Evolutionary conservation across 768 basidiomycete species (phyloP).

Genomic region (Boletus sensibilis): DNA sequence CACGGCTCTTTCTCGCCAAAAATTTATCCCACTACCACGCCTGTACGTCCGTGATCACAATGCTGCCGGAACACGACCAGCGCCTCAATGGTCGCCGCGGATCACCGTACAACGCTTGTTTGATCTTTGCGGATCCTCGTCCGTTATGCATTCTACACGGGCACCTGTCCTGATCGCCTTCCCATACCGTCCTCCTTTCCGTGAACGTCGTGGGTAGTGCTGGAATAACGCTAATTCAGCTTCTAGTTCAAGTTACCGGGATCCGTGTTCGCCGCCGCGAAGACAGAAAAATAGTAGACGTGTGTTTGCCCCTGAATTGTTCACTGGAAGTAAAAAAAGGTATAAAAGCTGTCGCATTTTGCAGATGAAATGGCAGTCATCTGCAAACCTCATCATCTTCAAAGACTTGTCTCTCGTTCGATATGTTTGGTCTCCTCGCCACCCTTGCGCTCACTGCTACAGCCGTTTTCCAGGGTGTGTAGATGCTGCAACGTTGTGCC

Average conservation of each 20-base stretch:
- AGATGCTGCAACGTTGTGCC: background rate
- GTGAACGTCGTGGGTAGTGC: background rate
- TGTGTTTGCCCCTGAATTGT: background rate
- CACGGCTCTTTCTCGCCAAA: background rate
- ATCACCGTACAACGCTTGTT: background rate
- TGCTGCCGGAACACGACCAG: background rate
- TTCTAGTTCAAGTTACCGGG: background rate
- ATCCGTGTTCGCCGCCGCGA: background rate
- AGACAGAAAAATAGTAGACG: background rate
- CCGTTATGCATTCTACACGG: background rate
- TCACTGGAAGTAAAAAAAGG: background rate
- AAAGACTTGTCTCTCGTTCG: background rate
- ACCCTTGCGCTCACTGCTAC: slow-evolving; percentile 16
- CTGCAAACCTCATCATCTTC: background rate
- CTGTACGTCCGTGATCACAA: background rate
- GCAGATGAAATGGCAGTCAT: background rate
- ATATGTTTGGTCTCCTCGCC: slow-evolving; percentile 22
- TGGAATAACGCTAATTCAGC: too few relatives aligned
- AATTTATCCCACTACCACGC: background rate
- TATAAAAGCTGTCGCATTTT: slow-evolving; percentile 20
- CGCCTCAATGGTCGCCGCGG: background rate
- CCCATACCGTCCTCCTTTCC: background rate
- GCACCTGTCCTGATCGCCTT: background rate
- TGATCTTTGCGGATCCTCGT: background rate
- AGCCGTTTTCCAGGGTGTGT: slow-evolving; percentile 20